Evolutionary conservation across 306 rosid genomes (phyloP).

Genomic region (Begonia fuchsioides): DNA sequence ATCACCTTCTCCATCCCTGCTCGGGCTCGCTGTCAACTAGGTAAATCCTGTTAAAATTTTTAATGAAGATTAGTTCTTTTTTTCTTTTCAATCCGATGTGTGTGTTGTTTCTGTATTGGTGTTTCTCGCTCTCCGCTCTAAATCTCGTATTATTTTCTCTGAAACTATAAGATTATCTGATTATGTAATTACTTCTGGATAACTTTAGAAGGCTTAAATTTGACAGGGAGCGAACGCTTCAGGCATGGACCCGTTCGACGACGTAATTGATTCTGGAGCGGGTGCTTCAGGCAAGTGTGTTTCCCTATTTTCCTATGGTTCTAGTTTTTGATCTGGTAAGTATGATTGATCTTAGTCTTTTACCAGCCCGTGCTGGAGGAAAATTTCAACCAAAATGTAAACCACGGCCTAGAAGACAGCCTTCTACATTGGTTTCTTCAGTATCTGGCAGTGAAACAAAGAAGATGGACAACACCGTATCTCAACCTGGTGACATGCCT

Average conservation of each 20-base stretch:
- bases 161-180: too few relatives aligned
- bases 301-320: slow-evolving; percentile 1
- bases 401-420: slow-evolving; percentile 28
- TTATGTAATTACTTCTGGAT: background rate
- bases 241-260: slow-evolving; percentile 52
- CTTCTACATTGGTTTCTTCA: slow-evolving; percentile 11
- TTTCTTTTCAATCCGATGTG: too few relatives aligned
- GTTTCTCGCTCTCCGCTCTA: too few relatives aligned
- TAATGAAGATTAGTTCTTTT: too few relatives aligned
- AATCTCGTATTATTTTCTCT: too few relatives aligned
- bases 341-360: slow-evolving; percentile 4
- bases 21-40: too few relatives aligned
- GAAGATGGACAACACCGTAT: slow-evolving; percentile 11
- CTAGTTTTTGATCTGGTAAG: background rate
- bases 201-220: background rate
- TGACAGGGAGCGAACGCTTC: background rate
- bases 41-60: too few relatives aligned
- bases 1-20: too few relatives aligned
- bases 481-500: slow-evolving; percentile 14
- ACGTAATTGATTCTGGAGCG: slow-evolving; percentile 23
- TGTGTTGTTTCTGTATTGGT: too few relatives aligned
- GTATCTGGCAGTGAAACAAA: slow-evolving; percentile 17
- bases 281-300: slow-evolving; percentile 19
- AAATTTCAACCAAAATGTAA: slow-evolving; percentile 54
- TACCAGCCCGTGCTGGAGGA: slow-evolving; percentile 27